Percentiles rank a stretch among this genome's conserved stretches.
Conservation (phyloP, 257 asterid genomes). For the Nicotiana noctiflora region DNA sequence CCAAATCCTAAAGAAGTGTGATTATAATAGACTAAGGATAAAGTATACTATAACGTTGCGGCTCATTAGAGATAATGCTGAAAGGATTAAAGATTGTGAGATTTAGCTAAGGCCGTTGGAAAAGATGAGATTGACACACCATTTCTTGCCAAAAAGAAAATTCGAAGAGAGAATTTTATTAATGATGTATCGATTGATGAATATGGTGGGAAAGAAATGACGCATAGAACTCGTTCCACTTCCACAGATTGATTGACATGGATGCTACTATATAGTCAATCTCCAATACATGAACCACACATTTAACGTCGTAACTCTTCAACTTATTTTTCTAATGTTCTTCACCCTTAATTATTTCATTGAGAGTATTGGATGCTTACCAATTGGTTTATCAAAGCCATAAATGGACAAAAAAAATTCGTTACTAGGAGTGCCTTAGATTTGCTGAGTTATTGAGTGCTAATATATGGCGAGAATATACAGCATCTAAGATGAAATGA, state of each 20-base stretch:
- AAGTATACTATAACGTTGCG: not conserved
- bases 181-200: not conserved
- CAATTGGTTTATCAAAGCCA: no score
- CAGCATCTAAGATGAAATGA: not conserved
- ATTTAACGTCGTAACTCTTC: not conserved
- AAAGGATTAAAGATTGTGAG: not conserved
- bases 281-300: not conserved
- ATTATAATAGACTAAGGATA: not conserved
- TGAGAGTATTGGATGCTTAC: no score
- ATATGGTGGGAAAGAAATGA: not conserved
- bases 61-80: not conserved
- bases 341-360: no score
- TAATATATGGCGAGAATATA: not conserved
- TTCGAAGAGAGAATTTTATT: not conserved
- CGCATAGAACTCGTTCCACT: not conserved
- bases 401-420: no score
- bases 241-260: not conserved
- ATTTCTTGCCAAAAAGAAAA: not conserved
- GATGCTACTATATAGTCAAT: not conserved
- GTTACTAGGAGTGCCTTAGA: no score
- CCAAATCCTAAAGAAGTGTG: not conserved
- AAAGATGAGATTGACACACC: constrained; percentile 1
- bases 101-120: not conserved
- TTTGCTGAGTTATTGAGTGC: no score
- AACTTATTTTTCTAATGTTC: not conserved